Percentiles rank a stretch among this genome's conserved stretches.
Evolutionary conservation across 768 basidiomycete species (phyloP).

Genomic region (Tremella yokohamensis): DNA sequence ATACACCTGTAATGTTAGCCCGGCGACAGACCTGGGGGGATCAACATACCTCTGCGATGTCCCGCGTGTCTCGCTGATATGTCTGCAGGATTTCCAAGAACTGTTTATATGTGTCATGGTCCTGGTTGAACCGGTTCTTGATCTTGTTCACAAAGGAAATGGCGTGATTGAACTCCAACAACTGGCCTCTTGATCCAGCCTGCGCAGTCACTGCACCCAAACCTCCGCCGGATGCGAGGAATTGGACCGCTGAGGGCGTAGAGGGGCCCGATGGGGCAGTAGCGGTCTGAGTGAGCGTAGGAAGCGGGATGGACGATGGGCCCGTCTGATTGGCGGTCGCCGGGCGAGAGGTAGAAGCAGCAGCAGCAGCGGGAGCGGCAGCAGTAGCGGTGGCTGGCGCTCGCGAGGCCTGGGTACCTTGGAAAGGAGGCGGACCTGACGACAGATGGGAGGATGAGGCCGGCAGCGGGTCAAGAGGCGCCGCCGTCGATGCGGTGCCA

Average conservation of each 20-base stretch:
- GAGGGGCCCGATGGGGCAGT: constrained; percentile 37
- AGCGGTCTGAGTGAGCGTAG: constrained; percentile 20
- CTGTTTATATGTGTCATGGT: constrained; percentile 70
- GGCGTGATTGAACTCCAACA: constrained; percentile 65
- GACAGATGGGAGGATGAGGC: constrained; percentile 23
- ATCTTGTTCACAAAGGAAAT: constrained; percentile 99
- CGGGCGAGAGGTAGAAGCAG: constrained; percentile 6
- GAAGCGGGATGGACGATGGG: constrained; percentile 17
- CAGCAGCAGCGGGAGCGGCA: constrained; percentile 6
- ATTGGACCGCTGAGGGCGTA: constrained; percentile 41
- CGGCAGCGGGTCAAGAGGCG: constrained; percentile 12
- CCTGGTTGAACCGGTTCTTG: constrained; percentile 81
- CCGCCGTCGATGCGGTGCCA: constrained; percentile 1
- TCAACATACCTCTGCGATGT: constrained; percentile 57
- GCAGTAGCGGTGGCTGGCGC: background rate
- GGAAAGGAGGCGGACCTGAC: constrained; percentile 25
- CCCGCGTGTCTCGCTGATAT: constrained; percentile 59
- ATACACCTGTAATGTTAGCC: constrained; percentile 40
- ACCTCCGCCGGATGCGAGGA: constrained; percentile 34
- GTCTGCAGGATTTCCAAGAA: constrained; percentile 56
- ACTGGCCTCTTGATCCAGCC: constrained; percentile 12
- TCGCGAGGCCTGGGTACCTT: constrained; percentile 1
- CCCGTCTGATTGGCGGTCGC: constrained; percentile 5
- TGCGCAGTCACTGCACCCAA: constrained; percentile 7
- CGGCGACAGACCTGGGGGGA: too few relatives aligned